Conservation (phyloP, 202 grass and related monocot genomes). For the Digitaria exilis region DNA sequence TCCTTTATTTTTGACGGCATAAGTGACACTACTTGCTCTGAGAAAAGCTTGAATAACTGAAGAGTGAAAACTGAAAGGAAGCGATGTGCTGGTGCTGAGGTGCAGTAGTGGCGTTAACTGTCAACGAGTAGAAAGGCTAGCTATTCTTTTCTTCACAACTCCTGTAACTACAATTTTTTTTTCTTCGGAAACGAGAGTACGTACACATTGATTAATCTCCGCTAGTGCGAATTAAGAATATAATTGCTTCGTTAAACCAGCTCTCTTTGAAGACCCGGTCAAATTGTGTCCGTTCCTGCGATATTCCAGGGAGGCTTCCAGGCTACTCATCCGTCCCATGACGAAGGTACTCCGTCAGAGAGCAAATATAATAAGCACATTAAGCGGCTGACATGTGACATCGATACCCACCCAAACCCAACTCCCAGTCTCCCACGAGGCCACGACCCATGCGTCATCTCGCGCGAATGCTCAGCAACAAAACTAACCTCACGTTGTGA, state of each 20-base stretch:
- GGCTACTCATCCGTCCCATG: background rate
- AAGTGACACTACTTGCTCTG: background rate
- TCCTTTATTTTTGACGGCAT: no score
- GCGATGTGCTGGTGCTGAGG: no score
- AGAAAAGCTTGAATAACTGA: background rate
- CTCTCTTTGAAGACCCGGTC: background rate
- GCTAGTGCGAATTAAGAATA: background rate
- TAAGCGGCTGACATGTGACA: slow-evolving; percentile 1
- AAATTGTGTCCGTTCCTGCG: background rate
- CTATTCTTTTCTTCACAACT: no score
- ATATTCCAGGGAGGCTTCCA: background rate
- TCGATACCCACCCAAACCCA: background rate
- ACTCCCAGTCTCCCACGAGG: no score
- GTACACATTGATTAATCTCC: no score
- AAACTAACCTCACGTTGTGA: background rate
- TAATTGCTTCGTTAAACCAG: background rate
- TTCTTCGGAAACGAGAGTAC: no score
- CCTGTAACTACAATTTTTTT: no score
- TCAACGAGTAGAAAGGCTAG: no score
- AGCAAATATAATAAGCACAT: background rate
- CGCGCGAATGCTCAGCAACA: background rate
- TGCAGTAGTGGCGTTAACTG: no score
- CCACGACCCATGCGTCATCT: slow-evolving; percentile 2
- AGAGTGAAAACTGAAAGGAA: background rate
- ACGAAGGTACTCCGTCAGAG: background rate